A percentile compares a stretch with the other conserved stretches of the same genome.
Evolutionary conservation across 176 grass and related monocot genomes (phyloP).

Genomic region (Oryza punctata): DNA sequence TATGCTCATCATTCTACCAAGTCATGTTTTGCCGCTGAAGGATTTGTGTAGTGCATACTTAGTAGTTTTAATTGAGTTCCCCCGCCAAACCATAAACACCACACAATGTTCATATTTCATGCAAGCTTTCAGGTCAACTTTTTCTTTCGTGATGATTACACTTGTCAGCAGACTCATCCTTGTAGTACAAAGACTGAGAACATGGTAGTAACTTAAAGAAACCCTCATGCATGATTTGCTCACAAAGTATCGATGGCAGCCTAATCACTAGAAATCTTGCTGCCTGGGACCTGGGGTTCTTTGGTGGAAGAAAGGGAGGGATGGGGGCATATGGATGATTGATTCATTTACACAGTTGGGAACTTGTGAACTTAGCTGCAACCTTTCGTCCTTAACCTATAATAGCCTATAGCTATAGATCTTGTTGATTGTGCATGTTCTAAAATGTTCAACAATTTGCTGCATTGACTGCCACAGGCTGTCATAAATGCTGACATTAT

Average conservation of each 20-base stretch:
- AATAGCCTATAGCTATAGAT: not conserved
- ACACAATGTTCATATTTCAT: not conserved
- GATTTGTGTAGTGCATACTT: not conserved
- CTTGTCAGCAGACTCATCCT: not conserved
- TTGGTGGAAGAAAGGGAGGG: no score
- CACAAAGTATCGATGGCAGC: not conserved
- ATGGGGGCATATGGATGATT: not conserved
- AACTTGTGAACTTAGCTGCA: not conserved
- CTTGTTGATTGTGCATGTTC: conserved; percentile 17
- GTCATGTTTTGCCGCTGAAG: not conserved
- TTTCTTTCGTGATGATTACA: not conserved
- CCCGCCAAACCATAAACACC: not conserved
- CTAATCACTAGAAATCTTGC: not conserved
- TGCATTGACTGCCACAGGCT: conserved; percentile 55
- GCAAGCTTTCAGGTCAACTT: not conserved
- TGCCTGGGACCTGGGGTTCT: not conserved
- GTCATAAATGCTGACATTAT: conserved; percentile 85
- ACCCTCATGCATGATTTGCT: not conserved
- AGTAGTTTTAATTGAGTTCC: not conserved
- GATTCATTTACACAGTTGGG: not conserved
- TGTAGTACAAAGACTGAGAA: not conserved
- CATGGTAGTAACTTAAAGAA: not conserved
- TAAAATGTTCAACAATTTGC: conserved; percentile 23
- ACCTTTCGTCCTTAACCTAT: not conserved
- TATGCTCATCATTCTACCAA: not conserved